Evolutionary conservation across 2,329 filamentous ascomycete genomes (phyloP).

Genomic region (Cladophialophora chaetospira): DNA sequence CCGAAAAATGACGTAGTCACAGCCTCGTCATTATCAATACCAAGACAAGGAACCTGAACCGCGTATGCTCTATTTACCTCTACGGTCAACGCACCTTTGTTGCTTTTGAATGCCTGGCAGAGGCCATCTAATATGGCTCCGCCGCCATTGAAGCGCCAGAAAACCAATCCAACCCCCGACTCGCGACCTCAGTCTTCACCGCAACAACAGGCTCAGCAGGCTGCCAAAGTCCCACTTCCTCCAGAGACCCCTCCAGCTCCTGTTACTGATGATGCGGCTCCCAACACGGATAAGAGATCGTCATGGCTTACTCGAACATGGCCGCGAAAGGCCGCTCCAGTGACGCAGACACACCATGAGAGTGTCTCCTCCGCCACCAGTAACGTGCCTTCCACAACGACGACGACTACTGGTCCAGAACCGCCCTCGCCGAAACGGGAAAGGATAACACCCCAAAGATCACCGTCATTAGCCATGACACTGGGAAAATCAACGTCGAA

Average conservation of each 20-base stretch:
- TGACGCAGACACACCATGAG: constrained; percentile 53
- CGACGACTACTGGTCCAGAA: constrained; percentile 41
- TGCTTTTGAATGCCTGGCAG: not conserved
- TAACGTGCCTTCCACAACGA: not conserved
- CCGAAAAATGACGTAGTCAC: constrained; percentile 6
- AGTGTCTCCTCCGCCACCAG: constrained; percentile 45
- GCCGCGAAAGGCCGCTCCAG: constrained; percentile 51
- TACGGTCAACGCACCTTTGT: not conserved
- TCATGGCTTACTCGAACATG: constrained; percentile 50
- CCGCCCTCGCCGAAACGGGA: constrained; percentile 35
- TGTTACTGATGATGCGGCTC: not conserved
- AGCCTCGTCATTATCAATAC: constrained; percentile 4
- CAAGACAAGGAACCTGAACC: not conserved
- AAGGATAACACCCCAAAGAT: constrained; percentile 37
- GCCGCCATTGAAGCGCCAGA: constrained; percentile 32
- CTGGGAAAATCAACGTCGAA: constrained; percentile 41
- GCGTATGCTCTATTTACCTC: not conserved
- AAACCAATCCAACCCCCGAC: constrained; percentile 28
- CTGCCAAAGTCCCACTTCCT: constrained; percentile 23
- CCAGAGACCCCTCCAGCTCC: constrained; percentile 17
- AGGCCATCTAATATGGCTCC: constrained; percentile 29
- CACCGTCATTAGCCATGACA: constrained; percentile 47
- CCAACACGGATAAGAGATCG: constrained; percentile 17
- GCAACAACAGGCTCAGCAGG: constrained; percentile 22
- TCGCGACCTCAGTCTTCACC: constrained; percentile 3